A percentile compares a stretch with the other conserved stretches of the same genome.
Evolutionary conservation across 139 green algal species (phyloP).

Genomic region (Mesotaenium endlicherianum): DNA sequence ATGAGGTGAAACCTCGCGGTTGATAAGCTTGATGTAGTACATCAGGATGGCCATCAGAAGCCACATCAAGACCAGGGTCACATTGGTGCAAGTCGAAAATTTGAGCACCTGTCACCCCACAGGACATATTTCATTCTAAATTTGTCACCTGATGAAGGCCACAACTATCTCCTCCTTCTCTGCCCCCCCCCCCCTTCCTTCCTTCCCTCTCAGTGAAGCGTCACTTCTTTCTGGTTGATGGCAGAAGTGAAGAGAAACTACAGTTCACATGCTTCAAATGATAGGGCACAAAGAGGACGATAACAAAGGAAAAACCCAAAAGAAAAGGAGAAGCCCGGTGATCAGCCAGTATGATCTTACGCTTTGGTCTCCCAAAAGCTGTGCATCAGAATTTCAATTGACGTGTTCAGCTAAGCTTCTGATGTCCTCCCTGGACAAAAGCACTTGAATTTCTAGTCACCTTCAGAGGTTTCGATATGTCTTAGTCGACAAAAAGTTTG

Average conservation of each 20-base stretch:
- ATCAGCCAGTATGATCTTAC: too few relatives aligned
- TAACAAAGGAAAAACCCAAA: neutral
- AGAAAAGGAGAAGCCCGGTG: neutral
- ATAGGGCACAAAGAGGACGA: neutral
- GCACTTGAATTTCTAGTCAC: too few relatives aligned
- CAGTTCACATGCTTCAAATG: neutral
- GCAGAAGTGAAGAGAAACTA: neutral
- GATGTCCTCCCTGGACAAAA: too few relatives aligned
- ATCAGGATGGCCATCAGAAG: neutral
- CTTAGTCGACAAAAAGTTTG: too few relatives aligned
- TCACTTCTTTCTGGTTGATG: neutral
- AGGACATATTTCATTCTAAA: neutral
- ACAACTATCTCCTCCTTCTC: neutral
- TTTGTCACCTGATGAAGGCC: neutral
- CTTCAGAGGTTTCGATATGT: too few relatives aligned
- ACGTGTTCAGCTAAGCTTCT: too few relatives aligned
- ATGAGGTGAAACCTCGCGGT: conserved; percentile 13
- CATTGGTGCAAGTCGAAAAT: conserved; percentile 40
- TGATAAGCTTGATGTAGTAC: conserved; percentile 24
- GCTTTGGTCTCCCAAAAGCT: too few relatives aligned
- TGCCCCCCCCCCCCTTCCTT: neutral
- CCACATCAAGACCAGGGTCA: conserved; percentile 41
- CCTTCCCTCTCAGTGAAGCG: neutral
- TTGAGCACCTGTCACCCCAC: conserved; percentile 14
- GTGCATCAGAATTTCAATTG: too few relatives aligned